Evolutionary conservation across 208 protist genomes (phyloP).

Genomic region (Trypanosoma lewisi): DNA sequence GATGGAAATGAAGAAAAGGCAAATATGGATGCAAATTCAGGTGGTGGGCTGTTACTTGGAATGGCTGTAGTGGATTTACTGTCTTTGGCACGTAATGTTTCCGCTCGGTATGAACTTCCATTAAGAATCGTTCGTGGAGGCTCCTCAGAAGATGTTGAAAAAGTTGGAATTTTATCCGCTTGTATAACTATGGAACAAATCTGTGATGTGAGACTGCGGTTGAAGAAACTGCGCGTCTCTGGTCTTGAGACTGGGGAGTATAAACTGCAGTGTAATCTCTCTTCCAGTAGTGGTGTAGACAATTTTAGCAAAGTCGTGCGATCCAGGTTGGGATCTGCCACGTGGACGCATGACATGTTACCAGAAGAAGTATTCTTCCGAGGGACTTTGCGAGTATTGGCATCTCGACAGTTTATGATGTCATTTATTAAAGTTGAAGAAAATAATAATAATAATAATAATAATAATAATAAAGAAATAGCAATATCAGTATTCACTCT

Average conservation of each 20-base stretch:
- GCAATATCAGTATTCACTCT: not conserved
- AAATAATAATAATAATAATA: not conserved
- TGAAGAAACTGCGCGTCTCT: conserved; percentile 10
- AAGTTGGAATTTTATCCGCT: not conserved
- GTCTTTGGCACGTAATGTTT: not conserved
- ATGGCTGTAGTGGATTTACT: not conserved
- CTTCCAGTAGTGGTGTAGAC: not conserved
- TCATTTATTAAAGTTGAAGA: not conserved
- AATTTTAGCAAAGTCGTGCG: not conserved
- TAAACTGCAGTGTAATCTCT: conserved; percentile 6
- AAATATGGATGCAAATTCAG: not conserved
- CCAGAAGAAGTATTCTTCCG: not conserved
- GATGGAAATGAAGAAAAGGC: not conserved
- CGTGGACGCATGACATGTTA: not conserved
- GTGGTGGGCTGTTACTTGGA: not conserved
- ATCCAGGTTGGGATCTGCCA: not conserved
- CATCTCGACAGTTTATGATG: not conserved
- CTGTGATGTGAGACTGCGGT: not conserved
- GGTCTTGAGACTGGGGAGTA: conserved; percentile 8
- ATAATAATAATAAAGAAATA: not conserved
- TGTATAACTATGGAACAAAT: conserved; percentile 16
- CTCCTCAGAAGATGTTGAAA: not conserved
- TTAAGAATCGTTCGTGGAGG: not conserved
- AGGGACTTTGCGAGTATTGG: not conserved
- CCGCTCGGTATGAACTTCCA: not conserved